A percentile compares a stretch with the other conserved stretches of the same genome.
These are phyloP conservation scores for Spizellomyces sp. DNA, from an alignment of 192 early-diverging fungal genomes.

Conservation along the genomic window DNA sequence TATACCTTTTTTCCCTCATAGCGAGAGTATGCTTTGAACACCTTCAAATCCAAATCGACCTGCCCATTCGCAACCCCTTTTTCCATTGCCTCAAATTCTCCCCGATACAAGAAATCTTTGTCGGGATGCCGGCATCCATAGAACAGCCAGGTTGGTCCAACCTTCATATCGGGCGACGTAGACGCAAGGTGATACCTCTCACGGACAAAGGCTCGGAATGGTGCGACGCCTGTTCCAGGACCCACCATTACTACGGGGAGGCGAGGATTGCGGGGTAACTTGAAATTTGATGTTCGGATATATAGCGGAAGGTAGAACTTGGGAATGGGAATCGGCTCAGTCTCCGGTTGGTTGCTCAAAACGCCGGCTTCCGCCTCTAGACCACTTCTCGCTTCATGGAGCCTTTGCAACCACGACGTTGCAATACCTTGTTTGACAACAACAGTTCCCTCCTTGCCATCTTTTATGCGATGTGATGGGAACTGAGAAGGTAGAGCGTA, in stretches of 20 bases:
- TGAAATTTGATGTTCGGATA: conserved; percentile 88
- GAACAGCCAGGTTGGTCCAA: conserved; percentile 89
- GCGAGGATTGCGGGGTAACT: conserved; percentile 77
- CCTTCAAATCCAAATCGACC: conserved; percentile 56
- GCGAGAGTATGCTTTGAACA: conserved; percentile 92
- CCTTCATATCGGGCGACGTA: conserved; percentile 40
- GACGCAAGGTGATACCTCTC: conserved; percentile 72
- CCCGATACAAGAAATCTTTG: conserved; percentile 90
- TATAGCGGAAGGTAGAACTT: conserved; percentile 75
- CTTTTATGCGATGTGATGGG: neutral
- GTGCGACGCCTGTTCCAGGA: conserved; percentile 98
- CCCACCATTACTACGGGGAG: conserved; percentile 96
- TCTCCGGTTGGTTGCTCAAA: neutral
- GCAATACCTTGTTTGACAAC: conserved; percentile 70
- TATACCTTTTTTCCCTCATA: conserved; percentile 84
- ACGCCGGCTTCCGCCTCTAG: neutral
- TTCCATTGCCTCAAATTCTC: conserved; percentile 75
- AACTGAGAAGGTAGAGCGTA: conserved; percentile 52
- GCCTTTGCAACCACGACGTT: conserved; percentile 83
- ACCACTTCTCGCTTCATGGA: conserved; percentile 48
- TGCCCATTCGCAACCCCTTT: conserved; percentile 41
- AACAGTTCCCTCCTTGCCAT: conserved; percentile 13
- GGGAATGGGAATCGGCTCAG: conserved; percentile 29
- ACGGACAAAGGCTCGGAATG: conserved; percentile 94
- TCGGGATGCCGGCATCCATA: conserved; percentile 88